phyloP scores from a whole-genome alignment of 768 basidiomycete genomes.

The Boletus pseudo-olivaceus region DNA sequence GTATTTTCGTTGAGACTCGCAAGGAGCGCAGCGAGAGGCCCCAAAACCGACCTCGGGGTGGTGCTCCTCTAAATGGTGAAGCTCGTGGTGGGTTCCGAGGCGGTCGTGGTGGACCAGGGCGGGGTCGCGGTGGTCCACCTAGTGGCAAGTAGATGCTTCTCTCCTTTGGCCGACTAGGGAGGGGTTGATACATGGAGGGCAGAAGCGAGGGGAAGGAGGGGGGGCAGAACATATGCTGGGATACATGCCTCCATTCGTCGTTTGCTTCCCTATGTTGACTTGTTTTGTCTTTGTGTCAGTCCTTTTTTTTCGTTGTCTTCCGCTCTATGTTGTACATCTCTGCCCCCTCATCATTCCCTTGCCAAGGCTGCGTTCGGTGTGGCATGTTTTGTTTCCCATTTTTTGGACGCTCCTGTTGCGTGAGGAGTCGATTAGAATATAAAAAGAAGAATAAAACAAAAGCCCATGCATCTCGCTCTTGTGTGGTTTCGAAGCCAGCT shows the following conservation, averaged over 20 bases:
- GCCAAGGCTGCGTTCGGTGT: constrained; percentile 8
- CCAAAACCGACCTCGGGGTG: constrained; percentile 57
- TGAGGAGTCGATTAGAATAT: constrained; percentile 23
- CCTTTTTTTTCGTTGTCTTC: constrained; percentile 1
- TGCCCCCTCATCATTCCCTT: constrained; percentile 6
- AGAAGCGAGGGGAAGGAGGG: background rate
- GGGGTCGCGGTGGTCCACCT: constrained; percentile 39
- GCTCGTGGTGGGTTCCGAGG: constrained; percentile 46
- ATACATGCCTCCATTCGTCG: constrained; percentile 9
- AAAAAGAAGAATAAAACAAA: background rate
- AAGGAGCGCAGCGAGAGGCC: constrained; percentile 90
- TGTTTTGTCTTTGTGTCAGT: constrained; percentile 10
- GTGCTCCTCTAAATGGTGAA: constrained; percentile 49
- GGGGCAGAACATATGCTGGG: constrained; percentile 7
- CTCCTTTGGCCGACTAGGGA: background rate
- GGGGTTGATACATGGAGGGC: background rate
- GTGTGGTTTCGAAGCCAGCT: too few species aligned
- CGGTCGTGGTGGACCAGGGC: constrained; percentile 42
- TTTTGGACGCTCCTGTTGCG: constrained; percentile 22
- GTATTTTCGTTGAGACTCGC: constrained; percentile 81
- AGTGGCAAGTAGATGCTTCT: constrained; percentile 20
- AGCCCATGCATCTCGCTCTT: too few species aligned
- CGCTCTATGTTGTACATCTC: constrained; percentile 15
- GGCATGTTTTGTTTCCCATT: constrained; percentile 3
- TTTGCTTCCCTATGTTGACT: constrained; percentile 12